Evolutionary conservation across 2,329 filamentous ascomycete genomes (phyloP).

Genomic region (Cladosporium sp.): DNA sequence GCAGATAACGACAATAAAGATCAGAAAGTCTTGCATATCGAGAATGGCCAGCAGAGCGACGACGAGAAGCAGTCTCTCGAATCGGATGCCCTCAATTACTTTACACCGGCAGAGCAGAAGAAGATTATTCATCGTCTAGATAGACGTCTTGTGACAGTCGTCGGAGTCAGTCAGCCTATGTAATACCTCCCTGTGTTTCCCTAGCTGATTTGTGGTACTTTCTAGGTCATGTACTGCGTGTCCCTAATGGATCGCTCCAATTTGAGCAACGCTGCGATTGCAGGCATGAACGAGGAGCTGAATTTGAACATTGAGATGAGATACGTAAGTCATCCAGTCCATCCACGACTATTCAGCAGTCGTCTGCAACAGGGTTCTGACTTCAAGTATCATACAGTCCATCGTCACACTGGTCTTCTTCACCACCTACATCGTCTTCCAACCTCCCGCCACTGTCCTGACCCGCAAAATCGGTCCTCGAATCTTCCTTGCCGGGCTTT

Average conservation of each 20-base stretch:
- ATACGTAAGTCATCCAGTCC: constrained; percentile 8
- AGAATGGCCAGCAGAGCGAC: constrained; percentile 4
- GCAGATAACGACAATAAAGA: constrained; percentile 1
- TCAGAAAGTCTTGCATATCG: not conserved
- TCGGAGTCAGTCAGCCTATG: constrained; percentile 27
- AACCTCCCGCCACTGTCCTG: constrained; percentile 66
- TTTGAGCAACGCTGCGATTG: constrained; percentile 67
- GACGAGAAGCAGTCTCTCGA: constrained; percentile 11
- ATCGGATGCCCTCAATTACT: constrained; percentile 19
- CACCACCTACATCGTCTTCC: constrained; percentile 67
- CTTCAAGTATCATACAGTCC: constrained; percentile 6
- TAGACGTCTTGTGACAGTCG: constrained; percentile 40
- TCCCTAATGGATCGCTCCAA: constrained; percentile 78
- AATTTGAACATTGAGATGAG: constrained; percentile 11
- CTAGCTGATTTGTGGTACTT: too few relatives aligned
- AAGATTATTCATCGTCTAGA: constrained; percentile 66
- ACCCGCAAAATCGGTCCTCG: constrained; percentile 59
- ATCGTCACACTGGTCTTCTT: constrained; percentile 67
- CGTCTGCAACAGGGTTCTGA: not conserved
- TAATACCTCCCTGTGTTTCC: too few relatives aligned
- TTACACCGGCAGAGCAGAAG: constrained; percentile 20
- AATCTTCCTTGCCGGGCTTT: constrained; percentile 31
- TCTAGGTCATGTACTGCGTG: constrained; percentile 64
- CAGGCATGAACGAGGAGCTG: constrained; percentile 49
- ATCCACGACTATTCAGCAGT: constrained; percentile 1